Evolutionary conservation across 331 rosid genomes (phyloP).

Genomic region (Phaseolus coccineus): DNA sequence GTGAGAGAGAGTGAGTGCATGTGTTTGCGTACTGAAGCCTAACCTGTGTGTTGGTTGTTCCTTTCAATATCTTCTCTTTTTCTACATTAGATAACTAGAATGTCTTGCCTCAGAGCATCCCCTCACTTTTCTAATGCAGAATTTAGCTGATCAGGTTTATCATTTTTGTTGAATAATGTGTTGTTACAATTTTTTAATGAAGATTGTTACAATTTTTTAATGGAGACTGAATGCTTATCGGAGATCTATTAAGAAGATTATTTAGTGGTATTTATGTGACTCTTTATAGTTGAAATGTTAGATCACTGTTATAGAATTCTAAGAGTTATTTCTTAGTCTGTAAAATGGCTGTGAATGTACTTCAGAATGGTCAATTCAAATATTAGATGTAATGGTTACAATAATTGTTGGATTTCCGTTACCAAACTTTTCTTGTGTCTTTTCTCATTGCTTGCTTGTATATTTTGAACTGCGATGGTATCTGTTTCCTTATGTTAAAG

Average conservation of each 20-base stretch:
- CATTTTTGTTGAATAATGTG: neutral
- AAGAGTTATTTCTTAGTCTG: too few species aligned
- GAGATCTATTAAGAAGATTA: too few species aligned
- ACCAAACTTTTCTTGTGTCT: neutral
- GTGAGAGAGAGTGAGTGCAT: neutral
- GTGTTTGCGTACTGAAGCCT: neutral
- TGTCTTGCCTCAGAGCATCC: neutral
- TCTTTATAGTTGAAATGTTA: too few species aligned
- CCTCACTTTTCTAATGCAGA: neutral
- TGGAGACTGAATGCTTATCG: too few species aligned
- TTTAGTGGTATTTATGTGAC: too few species aligned
- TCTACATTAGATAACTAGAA: neutral
- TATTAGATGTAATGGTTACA: neutral
- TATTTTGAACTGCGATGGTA: constrained; percentile 5
- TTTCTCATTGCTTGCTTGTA: constrained; percentile 1
- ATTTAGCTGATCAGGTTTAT: constrained; percentile 2
- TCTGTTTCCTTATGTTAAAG: constrained; percentile 9
- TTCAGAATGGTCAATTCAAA: too few species aligned
- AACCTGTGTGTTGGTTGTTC: neutral
- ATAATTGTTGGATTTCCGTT: constrained; percentile 2
- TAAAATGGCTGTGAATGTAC: too few species aligned
- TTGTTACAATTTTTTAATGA: too few species aligned
- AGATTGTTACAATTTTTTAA: too few species aligned
- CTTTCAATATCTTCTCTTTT: neutral
- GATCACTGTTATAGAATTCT: too few species aligned